A percentile compares a stretch with the other conserved stretches of the same genome.
These are phyloP conservation scores for Penstemon barbatus DNA, from an alignment of 257 asterid genomes.

Conservation along the genomic window DNA sequence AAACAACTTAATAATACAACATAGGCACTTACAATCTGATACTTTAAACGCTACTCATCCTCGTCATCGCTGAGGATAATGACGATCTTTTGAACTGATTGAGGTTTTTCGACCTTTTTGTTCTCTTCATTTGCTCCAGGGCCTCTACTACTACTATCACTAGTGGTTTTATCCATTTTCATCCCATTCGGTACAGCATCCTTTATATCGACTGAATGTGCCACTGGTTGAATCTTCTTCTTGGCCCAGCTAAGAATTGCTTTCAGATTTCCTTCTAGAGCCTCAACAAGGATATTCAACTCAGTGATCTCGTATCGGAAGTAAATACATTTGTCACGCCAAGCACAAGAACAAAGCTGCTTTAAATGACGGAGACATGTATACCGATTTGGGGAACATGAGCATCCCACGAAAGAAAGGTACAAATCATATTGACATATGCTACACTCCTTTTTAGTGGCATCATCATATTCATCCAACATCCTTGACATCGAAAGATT, in stretches of 20 bases:
- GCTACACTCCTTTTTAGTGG: slow-evolving; percentile 56
- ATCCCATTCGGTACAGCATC: slow-evolving; percentile 2
- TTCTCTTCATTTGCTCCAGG: slow-evolving; percentile 10
- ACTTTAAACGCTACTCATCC: slow-evolving; percentile 17
- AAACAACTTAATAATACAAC: not conserved
- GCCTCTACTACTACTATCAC: not conserved
- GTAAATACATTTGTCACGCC: slow-evolving; percentile 45
- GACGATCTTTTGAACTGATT: slow-evolving; percentile 8
- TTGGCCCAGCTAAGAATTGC: slow-evolving; percentile 45
- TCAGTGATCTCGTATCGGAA: slow-evolving; percentile 47
- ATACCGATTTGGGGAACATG: slow-evolving; percentile 62
- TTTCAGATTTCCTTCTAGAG: slow-evolving; percentile 56
- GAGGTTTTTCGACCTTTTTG: not conserved
- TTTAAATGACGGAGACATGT: slow-evolving; percentile 65
- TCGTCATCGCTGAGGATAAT: slow-evolving; percentile 39
- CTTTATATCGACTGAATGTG: not conserved
- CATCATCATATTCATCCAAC: slow-evolving; percentile 40
- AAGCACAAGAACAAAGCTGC: slow-evolving; percentile 62
- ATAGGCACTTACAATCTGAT: not conserved
- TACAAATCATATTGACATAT: slow-evolving; percentile 65
- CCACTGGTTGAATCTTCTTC: slow-evolving; percentile 35
- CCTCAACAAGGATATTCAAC: slow-evolving; percentile 60
- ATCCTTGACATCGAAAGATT: slow-evolving; percentile 27
- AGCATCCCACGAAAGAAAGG: slow-evolving; percentile 64
- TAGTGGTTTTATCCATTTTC: not conserved